Evolutionary conservation across 1,284 basidiomycete genomes (phyloP).

Genomic region (Gymnopus androsaceus): DNA sequence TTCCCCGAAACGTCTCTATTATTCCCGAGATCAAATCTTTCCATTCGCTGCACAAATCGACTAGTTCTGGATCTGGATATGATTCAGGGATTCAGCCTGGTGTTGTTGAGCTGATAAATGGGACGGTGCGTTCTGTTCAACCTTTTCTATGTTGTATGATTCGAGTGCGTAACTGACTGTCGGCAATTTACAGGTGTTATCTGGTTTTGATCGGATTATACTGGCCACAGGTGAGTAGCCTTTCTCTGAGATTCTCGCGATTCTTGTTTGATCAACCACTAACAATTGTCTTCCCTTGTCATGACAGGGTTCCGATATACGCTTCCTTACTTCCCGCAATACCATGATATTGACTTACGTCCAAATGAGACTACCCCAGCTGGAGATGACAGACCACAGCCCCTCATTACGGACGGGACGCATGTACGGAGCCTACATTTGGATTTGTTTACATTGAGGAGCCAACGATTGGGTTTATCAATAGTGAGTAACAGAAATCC

Average conservation of each 20-base stretch:
- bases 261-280: constrained; percentile 22
- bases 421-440: constrained; percentile 47
- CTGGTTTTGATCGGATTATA: constrained; percentile 41
- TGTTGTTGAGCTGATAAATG: constrained; percentile 40
- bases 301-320: constrained; percentile 51
- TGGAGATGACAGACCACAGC: constrained; percentile 19
- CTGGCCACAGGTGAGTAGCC: constrained; percentile 35
- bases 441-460: constrained; percentile 53
- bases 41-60: constrained; percentile 14
- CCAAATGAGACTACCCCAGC: constrained; percentile 23
- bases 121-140: constrained; percentile 34
- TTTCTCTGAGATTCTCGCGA: constrained; percentile 9
- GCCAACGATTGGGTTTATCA: constrained; percentile 46
- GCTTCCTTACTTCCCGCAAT: constrained; percentile 48
- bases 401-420: constrained; percentile 47
- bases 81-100: constrained; percentile 27
- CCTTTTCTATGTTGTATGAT: not conserved
- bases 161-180: not conserved
- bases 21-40: constrained; percentile 37
- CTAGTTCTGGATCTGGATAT: not conserved
- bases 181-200: constrained; percentile 34
- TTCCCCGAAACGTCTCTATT: constrained; percentile 32
- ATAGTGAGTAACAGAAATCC: constrained; percentile 27
- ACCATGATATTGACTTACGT: constrained; percentile 35
- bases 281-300: too few species aligned